Base-by-base conservation (phyloP, 1,284 basidiomycete species). In the Lignosus rhinocerotis region DNA sequence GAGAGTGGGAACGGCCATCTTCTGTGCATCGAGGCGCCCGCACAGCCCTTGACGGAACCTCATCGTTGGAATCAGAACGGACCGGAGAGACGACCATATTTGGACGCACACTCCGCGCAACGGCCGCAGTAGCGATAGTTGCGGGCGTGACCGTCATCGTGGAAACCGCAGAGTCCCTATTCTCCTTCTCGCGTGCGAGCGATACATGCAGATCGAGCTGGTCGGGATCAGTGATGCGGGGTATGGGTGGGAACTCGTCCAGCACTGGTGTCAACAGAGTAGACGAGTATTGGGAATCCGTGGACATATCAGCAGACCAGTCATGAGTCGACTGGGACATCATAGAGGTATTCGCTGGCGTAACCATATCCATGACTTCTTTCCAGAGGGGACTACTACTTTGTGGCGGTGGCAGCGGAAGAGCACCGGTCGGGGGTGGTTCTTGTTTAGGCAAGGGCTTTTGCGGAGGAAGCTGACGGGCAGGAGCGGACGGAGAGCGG, bases 141-240 rank as follows among this genome's bases (percentile, higher is more conserved):
- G 72, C 72, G 14, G 70, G 70, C 44, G 69, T 70, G n/a, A 73
- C 68, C 3, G 72, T 73, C 62, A 70, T 67, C 5, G 70, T 73
- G n/a, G 70, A 72, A 51, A 71, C 55, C 32, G 65, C 69, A 3
- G 72, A 72, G 45, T 73, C 72, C 19, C 72, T 64, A 60, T 73
- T 73, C 51, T 72, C 71, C 60, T 70, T 71, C 38, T 70, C 69
- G 21, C 66, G 63, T 38, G 62, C 58, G 32, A 65, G 59, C 2
- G 63, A 53, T n/a, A 63, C 61, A 11, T 63, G 62, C 25, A 69
- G 17, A 36, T 67, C 61, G 33, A 63, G 44, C 10, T 56, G 47
- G 21, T 66, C 64, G 7, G 51, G 30, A 12, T 56, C 53, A 21
- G 49, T 53, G 33, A 57, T 59, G 32, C 51, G 50, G 2, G 63